These are phyloP conservation scores for Clitopilus hobsonii DNA, from an alignment of 768 basidiomycete species.

Conservation along the genomic window DNA sequence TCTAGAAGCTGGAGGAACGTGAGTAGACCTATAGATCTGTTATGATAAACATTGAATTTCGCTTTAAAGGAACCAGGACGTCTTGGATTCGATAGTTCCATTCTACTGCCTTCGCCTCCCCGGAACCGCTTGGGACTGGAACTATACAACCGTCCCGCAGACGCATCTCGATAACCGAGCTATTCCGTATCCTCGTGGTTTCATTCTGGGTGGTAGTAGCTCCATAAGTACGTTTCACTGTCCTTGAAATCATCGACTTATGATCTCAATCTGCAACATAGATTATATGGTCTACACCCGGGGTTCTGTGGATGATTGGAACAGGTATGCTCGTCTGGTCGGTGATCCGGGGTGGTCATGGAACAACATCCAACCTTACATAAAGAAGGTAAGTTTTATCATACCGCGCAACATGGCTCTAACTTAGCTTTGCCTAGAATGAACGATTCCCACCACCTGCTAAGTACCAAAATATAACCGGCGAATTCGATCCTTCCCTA, in stretches of 20 bases:
- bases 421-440: slow-evolving; percentile 23
- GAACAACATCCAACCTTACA: slow-evolving; percentile 23
- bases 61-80: slow-evolving; percentile 1
- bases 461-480: slow-evolving; percentile 31
- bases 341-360: slow-evolving; percentile 32
- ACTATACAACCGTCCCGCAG: slow-evolving; percentile 19
- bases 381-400: slow-evolving; percentile 24
- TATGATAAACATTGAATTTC: neutral
- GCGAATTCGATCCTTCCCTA: slow-evolving; percentile 29
- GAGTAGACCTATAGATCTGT: neutral
- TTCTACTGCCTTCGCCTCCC: slow-evolving; percentile 4
- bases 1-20: slow-evolving; percentile 9
- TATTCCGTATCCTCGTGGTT: slow-evolving; percentile 20
- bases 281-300: slow-evolving; percentile 11
- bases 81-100: slow-evolving; percentile 3
- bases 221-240: slow-evolving; percentile 20
- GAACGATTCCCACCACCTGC: slow-evolving; percentile 30
- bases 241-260: neutral
- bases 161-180: slow-evolving; percentile 14
- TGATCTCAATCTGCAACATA: neutral
- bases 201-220: slow-evolving; percentile 26
- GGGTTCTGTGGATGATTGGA: slow-evolving; percentile 1
- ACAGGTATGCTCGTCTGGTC: slow-evolving; percentile 18
- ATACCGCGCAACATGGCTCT: too few species aligned
- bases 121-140: slow-evolving; percentile 14